A percentile compares a stretch with the other conserved stretches of the same genome.
Evolutionary conservation across 495 filamentous ascomycete genomes (phyloP).

Genomic region (Lindgomyces ingoldianus): DNA sequence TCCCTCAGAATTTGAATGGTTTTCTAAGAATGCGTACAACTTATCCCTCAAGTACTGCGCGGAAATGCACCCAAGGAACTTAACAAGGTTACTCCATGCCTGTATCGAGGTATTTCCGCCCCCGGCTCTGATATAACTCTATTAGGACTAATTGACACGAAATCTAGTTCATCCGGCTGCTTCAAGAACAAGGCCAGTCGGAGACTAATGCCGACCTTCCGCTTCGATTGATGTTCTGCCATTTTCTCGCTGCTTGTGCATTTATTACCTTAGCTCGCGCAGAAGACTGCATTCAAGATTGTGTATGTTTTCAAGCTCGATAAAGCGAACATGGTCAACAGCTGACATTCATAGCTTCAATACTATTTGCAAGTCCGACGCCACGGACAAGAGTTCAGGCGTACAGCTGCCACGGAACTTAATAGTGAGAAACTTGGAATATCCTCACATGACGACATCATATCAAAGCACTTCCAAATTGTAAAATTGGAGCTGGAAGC

Average conservation of each 20-base stretch:
- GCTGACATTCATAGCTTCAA: conserved; percentile 46
- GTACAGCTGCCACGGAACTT: conserved; percentile 38
- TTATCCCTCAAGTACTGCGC: conserved; percentile 62
- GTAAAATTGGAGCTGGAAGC: conserved; percentile 77
- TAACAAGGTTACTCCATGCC: conserved; percentile 58
- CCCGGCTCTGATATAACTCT: not conserved
- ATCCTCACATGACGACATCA: conserved; percentile 53
- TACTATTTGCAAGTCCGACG: conserved; percentile 61
- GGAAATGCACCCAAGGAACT: conserved; percentile 54
- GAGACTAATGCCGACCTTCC: conserved; percentile 52
- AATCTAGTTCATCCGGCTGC: conserved; percentile 58
- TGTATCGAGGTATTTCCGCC: conserved; percentile 52
- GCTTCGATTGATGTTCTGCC: conserved; percentile 63
- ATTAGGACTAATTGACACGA: not conserved
- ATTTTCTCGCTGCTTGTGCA: conserved; percentile 66
- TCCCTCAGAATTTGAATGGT: conserved; percentile 73
- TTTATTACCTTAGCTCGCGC: conserved; percentile 62
- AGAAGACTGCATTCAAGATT: conserved; percentile 60
- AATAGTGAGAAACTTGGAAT: conserved; percentile 46
- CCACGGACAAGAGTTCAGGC: conserved; percentile 58
- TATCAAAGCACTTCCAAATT: conserved; percentile 62
- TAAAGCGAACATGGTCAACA: conserved; percentile 4
- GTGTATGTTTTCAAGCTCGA: conserved; percentile 20
- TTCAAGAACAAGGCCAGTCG: conserved; percentile 53
- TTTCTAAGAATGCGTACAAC: conserved; percentile 77